Evolutionary conservation across 2,329 filamentous ascomycete genomes (phyloP).

Genomic region (Aschersonia sp.): DNA sequence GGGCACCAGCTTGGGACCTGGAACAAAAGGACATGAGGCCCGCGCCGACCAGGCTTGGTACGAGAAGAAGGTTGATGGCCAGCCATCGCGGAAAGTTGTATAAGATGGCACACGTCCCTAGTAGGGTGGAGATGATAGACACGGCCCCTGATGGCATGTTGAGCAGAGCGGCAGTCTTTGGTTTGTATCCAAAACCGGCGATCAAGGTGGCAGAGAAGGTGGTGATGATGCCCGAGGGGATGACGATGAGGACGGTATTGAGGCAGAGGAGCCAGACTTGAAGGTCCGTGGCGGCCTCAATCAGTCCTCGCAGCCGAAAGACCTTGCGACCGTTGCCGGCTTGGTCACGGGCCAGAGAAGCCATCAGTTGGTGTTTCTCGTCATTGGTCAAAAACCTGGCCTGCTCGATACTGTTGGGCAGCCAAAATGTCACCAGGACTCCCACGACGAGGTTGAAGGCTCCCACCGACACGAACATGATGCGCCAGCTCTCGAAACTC

Average conservation of each 20-base stretch:
- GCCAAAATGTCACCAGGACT: constrained; percentile 23
- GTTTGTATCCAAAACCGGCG: constrained; percentile 18
- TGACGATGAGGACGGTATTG: constrained; percentile 10
- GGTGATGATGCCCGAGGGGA: constrained; percentile 18
- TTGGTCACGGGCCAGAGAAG: constrained; percentile 37
- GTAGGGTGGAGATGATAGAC: constrained; percentile 9
- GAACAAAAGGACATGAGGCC: constrained; percentile 14
- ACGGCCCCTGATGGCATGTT: constrained; percentile 17
- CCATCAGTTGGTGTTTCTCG: constrained; percentile 30
- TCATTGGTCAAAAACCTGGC: constrained; percentile 9
- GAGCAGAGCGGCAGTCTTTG: constrained; percentile 28
- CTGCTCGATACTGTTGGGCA: constrained; percentile 21
- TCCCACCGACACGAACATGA: constrained; percentile 38
- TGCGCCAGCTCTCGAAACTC: constrained; percentile 27
- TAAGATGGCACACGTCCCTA: constrained; percentile 10
- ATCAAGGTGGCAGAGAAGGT: constrained; percentile 16
- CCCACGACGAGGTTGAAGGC: constrained; percentile 29
- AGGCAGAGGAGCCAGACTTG: constrained; percentile 26
- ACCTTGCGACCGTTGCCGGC: constrained; percentile 25
- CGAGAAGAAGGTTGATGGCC: constrained; percentile 10
- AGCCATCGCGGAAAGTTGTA: constrained; percentile 14
- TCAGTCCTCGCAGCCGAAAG: constrained; percentile 23
- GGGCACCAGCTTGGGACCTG: constrained; percentile 14
- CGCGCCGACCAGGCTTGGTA: constrained; percentile 11
- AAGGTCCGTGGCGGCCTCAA: constrained; percentile 23